These are phyloP conservation scores for Cryphonectria parasitica DNA, from an alignment of 2,329 filamentous ascomycete genomes.

Conservation along the genomic window DNA sequence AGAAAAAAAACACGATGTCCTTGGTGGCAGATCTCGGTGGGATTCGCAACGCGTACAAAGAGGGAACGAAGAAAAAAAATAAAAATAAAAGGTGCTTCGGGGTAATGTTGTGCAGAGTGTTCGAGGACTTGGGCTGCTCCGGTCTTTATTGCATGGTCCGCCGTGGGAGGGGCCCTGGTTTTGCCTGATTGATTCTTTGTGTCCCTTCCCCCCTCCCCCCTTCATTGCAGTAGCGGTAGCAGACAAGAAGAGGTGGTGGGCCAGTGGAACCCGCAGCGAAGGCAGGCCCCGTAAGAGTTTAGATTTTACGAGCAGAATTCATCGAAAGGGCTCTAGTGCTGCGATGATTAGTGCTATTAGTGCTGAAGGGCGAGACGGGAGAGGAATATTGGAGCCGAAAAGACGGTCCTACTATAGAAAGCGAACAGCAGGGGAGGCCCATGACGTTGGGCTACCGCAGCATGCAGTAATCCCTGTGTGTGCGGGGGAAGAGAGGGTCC, in stretches of 20 bases:
- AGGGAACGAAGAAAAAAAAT: background rate
- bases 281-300: background rate
- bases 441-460: background rate
- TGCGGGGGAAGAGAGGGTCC: background rate
- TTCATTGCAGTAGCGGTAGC: background rate
- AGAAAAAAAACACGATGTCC: background rate
- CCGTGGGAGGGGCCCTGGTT: slow-evolving; percentile 7
- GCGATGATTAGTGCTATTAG: background rate
- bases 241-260: background rate
- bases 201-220: background rate
- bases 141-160: slow-evolving; percentile 26
- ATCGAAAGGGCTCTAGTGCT: background rate
- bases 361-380: background rate
- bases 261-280: background rate
- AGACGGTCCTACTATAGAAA: background rate
- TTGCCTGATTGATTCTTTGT: slow-evolving; percentile 10
- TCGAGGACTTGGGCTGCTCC: slow-evolving; percentile 31
- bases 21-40: slow-evolving; percentile 14
- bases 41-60: slow-evolving; percentile 1
- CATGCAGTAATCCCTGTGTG: background rate
- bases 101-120: slow-evolving; percentile 51
- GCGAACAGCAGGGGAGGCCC: background rate
- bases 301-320: background rate
- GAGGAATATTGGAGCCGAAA: too few species aligned
- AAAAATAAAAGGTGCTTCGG: slow-evolving; percentile 39